These are phyloP conservation scores for Cornus suecica DNA, from an alignment of 148 eudicot species.

Conservation along the genomic window DNA sequence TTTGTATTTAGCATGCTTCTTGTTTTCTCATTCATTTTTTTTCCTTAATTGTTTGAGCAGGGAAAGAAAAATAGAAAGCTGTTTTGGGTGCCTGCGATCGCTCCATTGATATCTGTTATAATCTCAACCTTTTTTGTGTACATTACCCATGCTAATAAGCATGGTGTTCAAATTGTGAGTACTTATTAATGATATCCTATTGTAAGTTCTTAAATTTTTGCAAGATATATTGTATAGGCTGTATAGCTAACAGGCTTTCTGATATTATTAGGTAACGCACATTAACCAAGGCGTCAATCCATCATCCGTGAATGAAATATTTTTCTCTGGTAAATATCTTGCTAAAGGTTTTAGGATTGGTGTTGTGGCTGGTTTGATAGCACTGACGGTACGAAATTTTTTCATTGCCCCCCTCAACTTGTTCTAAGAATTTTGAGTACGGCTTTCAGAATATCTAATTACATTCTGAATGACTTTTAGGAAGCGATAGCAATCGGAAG, in stretches of 20 bases:
- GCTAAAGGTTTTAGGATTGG: conserved; percentile 63
- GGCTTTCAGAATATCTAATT: not conserved
- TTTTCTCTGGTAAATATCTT: conserved; percentile 50
- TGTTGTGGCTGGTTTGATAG: conserved; percentile 65
- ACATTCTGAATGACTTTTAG: conserved; percentile 22
- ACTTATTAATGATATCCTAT: not conserved
- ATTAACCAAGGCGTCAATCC: conserved; percentile 68
- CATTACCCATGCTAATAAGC: conserved; percentile 59
- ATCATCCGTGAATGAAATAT: conserved; percentile 48
- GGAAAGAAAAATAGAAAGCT: conserved; percentile 71
- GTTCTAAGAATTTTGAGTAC: too few species aligned
- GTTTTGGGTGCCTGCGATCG: conserved; percentile 90
- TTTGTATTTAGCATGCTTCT: not conserved
- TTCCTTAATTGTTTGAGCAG: conserved; percentile 28
- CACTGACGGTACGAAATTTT: conserved; percentile 52
- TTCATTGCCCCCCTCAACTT: not conserved
- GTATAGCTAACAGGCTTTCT: not conserved
- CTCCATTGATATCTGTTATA: conserved; percentile 72
- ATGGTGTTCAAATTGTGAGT: conserved; percentile 77
- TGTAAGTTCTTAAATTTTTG: not conserved
- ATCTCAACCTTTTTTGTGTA: conserved; percentile 66
- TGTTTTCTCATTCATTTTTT: not conserved
- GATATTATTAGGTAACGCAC: conserved; percentile 46
- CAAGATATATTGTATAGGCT: not conserved
- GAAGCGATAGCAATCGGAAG: conserved; percentile 90